A percentile compares a stretch with the other conserved stretches of the same genome.
Evolutionary conservation across 2,329 filamentous ascomycete species (phyloP).

Genomic region (Exophiala lecanii-corni): DNA sequence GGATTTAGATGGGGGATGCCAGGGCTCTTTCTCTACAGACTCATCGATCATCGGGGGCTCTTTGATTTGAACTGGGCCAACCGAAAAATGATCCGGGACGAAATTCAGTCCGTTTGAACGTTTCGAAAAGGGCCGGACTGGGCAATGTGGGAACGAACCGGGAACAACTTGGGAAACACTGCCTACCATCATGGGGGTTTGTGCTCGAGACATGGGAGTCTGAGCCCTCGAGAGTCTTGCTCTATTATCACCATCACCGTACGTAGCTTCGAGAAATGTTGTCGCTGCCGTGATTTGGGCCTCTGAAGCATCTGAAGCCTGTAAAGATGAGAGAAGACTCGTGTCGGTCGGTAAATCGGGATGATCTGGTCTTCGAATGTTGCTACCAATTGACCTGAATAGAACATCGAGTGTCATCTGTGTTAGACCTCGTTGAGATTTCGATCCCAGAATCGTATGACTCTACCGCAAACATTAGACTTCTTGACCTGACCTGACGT

Average conservation of each 20-base stretch:
- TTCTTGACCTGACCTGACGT: slow-evolving; percentile 2
- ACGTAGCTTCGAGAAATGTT: slow-evolving; percentile 73
- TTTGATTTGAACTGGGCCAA: slow-evolving; percentile 2
- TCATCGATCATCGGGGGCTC: slow-evolving; percentile 8
- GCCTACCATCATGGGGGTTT: slow-evolving; percentile 42
- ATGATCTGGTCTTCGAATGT: slow-evolving; percentile 59
- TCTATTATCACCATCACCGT: slow-evolving; percentile 54
- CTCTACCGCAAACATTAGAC: slow-evolving; percentile 53
- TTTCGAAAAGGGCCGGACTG: slow-evolving; percentile 1
- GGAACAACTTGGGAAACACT: slow-evolving; percentile 34
- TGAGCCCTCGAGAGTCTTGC: slow-evolving; percentile 61
- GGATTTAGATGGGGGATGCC: slow-evolving; percentile 29
- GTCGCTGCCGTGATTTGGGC: slow-evolving; percentile 69
- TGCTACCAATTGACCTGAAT: slow-evolving; percentile 72
- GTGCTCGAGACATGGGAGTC: slow-evolving; percentile 57
- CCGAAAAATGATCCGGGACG: slow-evolving; percentile 10
- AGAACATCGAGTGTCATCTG: slow-evolving; percentile 88
- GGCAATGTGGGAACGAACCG: slow-evolving; percentile 20
- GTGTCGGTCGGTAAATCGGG: slow-evolving; percentile 48
- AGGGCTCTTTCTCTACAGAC: slow-evolving; percentile 12
- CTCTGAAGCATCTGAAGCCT: slow-evolving; percentile 74
- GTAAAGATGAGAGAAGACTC: slow-evolving; percentile 66
- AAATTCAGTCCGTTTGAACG: slow-evolving; percentile 2
- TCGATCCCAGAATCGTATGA: slow-evolving; percentile 90
- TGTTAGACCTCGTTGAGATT: slow-evolving; percentile 78